A percentile compares a stretch with the other conserved stretches of the same genome.
These are phyloP conservation scores for Candida nemodendra DNA, from an alignment of 805 yeast genomes.

Conservation along the genomic window DNA sequence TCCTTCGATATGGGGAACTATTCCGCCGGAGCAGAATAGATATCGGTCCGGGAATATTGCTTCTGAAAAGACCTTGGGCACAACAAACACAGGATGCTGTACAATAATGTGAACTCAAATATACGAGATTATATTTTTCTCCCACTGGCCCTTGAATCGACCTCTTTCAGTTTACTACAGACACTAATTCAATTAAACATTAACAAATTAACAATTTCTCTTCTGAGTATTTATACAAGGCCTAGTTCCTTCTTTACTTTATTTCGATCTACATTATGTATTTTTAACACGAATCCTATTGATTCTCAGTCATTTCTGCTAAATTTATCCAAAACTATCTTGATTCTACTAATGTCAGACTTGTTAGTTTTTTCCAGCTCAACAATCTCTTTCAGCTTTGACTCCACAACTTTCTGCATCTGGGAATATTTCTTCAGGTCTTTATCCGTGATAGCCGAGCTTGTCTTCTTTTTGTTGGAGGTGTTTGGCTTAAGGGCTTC, in stretches of 20 bases:
- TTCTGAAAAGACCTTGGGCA: constrained; percentile 1
- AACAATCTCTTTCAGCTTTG: constrained; percentile 37
- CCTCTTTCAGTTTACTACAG: too few species aligned
- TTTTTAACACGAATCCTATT: neutral
- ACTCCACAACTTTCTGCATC: constrained; percentile 37
- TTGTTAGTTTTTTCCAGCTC: constrained; percentile 24
- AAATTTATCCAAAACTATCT: constrained; percentile 19
- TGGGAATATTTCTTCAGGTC: constrained; percentile 28
- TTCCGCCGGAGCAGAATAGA: constrained; percentile 36
- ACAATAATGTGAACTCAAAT: constrained; percentile 28
- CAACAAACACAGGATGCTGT: constrained; percentile 26
- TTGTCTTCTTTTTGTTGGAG: constrained; percentile 5
- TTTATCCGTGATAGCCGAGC: constrained; percentile 2
- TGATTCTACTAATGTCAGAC: constrained; percentile 40
- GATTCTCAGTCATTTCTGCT: neutral
- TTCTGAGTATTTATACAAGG: too few species aligned
- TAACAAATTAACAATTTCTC: too few species aligned
- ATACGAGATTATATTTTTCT: too few species aligned
- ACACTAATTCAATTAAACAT: too few species aligned
- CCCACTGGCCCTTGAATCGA: too few species aligned
- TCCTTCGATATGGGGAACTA: constrained; percentile 42
- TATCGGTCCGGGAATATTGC: constrained; percentile 30
- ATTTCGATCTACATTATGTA: neutral
- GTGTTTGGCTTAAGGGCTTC: constrained; percentile 7
- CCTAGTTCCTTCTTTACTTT: neutral